Evolutionary conservation across 768 basidiomycete genomes (phyloP), one percentile per base, ranked within the genome.

Genomic region (Russula sp.): DNA sequence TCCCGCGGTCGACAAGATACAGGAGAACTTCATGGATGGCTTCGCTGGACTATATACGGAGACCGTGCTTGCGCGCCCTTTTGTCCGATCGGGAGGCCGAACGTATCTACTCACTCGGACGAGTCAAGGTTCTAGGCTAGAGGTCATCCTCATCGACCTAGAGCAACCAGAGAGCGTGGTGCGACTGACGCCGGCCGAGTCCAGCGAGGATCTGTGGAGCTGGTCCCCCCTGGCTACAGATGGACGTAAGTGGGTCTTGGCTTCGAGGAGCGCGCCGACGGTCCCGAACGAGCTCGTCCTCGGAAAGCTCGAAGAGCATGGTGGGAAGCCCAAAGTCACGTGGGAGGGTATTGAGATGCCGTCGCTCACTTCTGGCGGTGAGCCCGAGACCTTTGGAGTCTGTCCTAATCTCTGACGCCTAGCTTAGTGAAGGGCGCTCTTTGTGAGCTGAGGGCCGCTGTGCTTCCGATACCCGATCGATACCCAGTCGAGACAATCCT

Each of bases 11-110:
- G 65, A 66, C 27, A 66, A 57, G 55, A 39, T 51, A 40, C 39
- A 51, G 14, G 39, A 66, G 1, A 35, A 42, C 22, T 20, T 59
- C 31, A 61, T 72, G 11, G 34, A 55, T 4, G 71, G 67, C 4
- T 74, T 75, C 63, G 74, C 75, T 2, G 75, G 76, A 3, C 58
- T 77, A 9, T 77, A 73, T 60, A 51, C 67, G 51, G 71, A 72
- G 32, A 64, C 63, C 22, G 62, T 73, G 4, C 69, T 72, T 2
- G 37, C 68, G 8, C 58, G 64, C 16, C 70, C 73, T 2, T 73
- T 75, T 53, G 55, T 76, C 9, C 45, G 59, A 4, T 35, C 57
- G 6, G 50, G 58, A 18, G 51, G 32, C 10, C 51, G 52, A 6
- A 22, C 62, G 16, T 59, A 65, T 11, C 16, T 72, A 35, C 62